Evolutionary conservation across 2,329 filamentous ascomycete genomes (phyloP).

Genomic region (Periconia sp.): DNA sequence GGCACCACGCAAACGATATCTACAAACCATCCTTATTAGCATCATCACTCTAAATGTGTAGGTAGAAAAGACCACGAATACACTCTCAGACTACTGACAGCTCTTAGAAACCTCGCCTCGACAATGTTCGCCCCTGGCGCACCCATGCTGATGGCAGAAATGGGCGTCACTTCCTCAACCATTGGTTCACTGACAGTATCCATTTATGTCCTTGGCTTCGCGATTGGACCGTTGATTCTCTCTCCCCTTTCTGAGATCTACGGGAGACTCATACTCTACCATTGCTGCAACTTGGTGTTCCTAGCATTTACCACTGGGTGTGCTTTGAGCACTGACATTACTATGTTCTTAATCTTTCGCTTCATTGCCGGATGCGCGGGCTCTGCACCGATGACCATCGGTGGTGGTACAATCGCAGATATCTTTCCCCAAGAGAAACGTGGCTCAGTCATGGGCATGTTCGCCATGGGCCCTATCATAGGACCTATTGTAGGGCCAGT

Average conservation of each 20-base stretch:
- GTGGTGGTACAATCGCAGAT: slow-evolving; percentile 60
- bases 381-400: slow-evolving; percentile 48
- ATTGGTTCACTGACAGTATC: slow-evolving; percentile 36
- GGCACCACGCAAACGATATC: slow-evolving; percentile 22
- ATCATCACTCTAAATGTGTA: slow-evolving; percentile 32
- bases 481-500: slow-evolving; percentile 50
- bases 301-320: slow-evolving; percentile 31
- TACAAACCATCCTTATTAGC: slow-evolving; percentile 25
- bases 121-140: slow-evolving; percentile 16
- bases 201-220: slow-evolving; percentile 33
- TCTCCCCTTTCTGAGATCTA: slow-evolving; percentile 45
- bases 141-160: slow-evolving; percentile 11
- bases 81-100: too few species aligned
- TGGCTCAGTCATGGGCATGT: slow-evolving; percentile 57
- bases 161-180: slow-evolving; percentile 5
- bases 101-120: slow-evolving; percentile 33
- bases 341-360: slow-evolving; percentile 32
- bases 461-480: slow-evolving; percentile 57
- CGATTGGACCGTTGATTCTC: slow-evolving; percentile 31
- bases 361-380: slow-evolving; percentile 32
- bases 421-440: slow-evolving; percentile 55
- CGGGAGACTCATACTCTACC: slow-evolving; percentile 44
- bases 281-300: slow-evolving; percentile 21
- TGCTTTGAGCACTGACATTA: slow-evolving; percentile 24
- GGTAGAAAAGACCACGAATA: too few species aligned